Base-by-base conservation (phyloP, 768 basidiomycete species). In the Auriscalpium orientale region DNA sequence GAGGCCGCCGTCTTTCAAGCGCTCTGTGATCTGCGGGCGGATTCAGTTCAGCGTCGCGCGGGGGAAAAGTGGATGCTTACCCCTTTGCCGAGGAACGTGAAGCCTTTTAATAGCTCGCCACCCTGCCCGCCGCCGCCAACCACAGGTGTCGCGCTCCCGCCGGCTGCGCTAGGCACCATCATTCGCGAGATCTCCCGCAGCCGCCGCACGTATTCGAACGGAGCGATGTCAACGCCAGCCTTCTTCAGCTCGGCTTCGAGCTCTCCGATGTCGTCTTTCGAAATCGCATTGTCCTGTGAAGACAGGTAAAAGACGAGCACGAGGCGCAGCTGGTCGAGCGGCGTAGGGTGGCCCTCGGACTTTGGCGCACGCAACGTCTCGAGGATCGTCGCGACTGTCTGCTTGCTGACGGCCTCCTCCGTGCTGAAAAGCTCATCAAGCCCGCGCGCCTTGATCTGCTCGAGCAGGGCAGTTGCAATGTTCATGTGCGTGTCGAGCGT, bases 401-500 rank as follows among this genome's bases (percentile, higher is more conserved):
- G 57, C 68, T 92, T 93, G 28, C 79, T 78, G 60, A 90, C 89
- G 5, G 85, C 83, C 70, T 99, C 97, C 74, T 99, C 97, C 33
- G 86, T 85, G 65, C 94, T 94, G 74, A 97, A 98, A n/a, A 99
- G 77, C 65, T 95, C 95, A 69, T 99, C 97, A 35, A 99, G 78
- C 4, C 91, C 92, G 37, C 97, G 83, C 56, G 85, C 85, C 74
- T 98, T 98, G 74, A 99, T 97, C 38, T 97, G 86, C 68, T 95
- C 93, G 33, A 99, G 75, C 10, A 99, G 73, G 16, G 95, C 89
- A 12, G 95, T 97, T 38, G 95, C 95, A 55, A 99, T 95, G 71
- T 98, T 98, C 95, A 99, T 98, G 68, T 99, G 97, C 3, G 95
- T 93, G 69, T 99, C 97, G 22, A 99, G 80, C 1, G 91, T 95